Conservation (phyloP, 169 alveolate genomes). For the Plasmodium falciparum region DNA sequence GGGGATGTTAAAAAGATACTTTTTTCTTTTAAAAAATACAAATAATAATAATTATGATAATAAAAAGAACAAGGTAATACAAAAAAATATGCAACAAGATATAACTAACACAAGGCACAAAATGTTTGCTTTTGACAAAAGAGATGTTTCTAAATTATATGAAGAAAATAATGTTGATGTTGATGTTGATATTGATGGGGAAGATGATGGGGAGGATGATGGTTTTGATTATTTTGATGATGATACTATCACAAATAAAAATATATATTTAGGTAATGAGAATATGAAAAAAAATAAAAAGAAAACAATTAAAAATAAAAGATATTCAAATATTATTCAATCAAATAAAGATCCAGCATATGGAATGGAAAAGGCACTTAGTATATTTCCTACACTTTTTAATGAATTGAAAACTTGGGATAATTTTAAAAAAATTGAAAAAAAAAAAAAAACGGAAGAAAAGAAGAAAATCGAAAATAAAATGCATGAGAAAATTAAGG, state of each 20-base stretch:
- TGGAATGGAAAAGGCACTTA: conserved; percentile 21
- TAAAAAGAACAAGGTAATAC: conserved; percentile 4
- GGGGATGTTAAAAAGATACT: conserved; percentile 38
- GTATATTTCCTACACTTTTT: conserved; percentile 53
- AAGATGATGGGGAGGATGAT: no score
- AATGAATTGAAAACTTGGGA: conserved; percentile 59
- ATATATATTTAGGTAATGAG: background rate
- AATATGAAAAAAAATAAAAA: conserved; percentile 42
- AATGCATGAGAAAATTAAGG: no score
- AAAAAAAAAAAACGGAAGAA: conserved; percentile 14
- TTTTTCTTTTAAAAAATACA: conserved; percentile 26
- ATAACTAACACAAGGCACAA: background rate
- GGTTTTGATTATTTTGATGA: no score
- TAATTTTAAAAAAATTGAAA: background rate
- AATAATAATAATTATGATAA: background rate
- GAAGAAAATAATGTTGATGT: background rate
- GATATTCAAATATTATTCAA: background rate
- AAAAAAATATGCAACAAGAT: background rate
- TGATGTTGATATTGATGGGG: no score
- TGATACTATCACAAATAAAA: no score
- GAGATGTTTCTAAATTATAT: background rate
- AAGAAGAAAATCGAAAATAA: background rate
- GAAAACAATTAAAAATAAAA: background rate
- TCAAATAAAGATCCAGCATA: background rate
- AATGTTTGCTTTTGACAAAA: background rate